Conservation (phyloP, 2,329 filamentous ascomycete species). For the Alternaria infectoria region DNA sequence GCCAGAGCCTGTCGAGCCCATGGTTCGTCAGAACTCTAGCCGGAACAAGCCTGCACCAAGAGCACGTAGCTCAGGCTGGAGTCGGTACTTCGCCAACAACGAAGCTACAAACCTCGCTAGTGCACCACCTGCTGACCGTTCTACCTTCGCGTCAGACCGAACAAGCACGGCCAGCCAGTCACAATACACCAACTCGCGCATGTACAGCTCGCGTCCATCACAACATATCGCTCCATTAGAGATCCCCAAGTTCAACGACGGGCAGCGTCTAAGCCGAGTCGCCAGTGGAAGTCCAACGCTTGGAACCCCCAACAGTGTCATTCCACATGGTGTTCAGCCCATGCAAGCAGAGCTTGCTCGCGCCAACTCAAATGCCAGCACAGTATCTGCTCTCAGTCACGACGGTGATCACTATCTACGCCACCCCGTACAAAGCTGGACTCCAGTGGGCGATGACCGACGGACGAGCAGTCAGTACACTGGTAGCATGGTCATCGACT, state of each 20-base stretch:
- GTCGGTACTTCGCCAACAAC: conserved; percentile 77
- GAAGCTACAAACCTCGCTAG: conserved; percentile 63
- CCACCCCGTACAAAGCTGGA: conserved; percentile 45
- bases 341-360: conserved; percentile 49
- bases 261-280: conserved; percentile 69
- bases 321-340: conserved; percentile 41
- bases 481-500: conserved; percentile 48
- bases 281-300: conserved; percentile 73
- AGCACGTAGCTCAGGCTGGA: conserved; percentile 73
- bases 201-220: conserved; percentile 67
- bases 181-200: conserved; percentile 58
- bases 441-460: conserved; percentile 43
- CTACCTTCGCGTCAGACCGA: conserved; percentile 48
- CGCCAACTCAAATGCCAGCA: conserved; percentile 46
- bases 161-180: conserved; percentile 49
- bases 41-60: conserved; percentile 33
- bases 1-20: conserved; percentile 40
- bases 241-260: conserved; percentile 56
- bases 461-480: conserved; percentile 55
- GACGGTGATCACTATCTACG: conserved; percentile 39
- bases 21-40: conserved; percentile 46
- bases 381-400: conserved; percentile 40
- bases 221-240: conserved; percentile 72
- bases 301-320: conserved; percentile 59
- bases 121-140: conserved; percentile 65